phyloP scores from a whole-genome alignment of 176 grass and related monocot genomes.

The Aegilops longissima region DNA sequence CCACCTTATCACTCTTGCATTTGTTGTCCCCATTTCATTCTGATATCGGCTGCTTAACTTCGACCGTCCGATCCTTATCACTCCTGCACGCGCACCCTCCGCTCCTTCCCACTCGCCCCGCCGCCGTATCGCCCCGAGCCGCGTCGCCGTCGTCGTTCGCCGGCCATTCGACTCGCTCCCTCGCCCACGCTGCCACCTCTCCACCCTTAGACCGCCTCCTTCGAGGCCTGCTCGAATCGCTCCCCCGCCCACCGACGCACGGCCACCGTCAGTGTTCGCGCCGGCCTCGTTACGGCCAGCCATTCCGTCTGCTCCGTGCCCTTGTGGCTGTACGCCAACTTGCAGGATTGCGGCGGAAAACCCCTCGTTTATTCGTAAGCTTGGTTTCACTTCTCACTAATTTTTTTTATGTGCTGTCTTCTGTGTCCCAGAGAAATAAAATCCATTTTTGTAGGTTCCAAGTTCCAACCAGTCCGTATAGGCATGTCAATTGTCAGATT shows the following conservation, averaged over 20 bases:
- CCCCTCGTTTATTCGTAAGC: background rate
- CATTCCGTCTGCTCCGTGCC: background rate
- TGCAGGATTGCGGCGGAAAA: background rate
- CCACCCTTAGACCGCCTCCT: background rate
- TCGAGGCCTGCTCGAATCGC: background rate
- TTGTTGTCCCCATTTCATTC: background rate
- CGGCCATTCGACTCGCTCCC: background rate
- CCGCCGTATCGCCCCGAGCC: background rate
- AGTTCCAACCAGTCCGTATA: background rate
- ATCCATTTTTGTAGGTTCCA: background rate
- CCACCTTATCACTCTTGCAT: constrained; percentile 9
- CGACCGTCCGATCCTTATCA: constrained; percentile 43
- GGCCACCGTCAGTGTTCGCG: background rate
- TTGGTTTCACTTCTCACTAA: background rate
- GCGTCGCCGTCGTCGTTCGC: background rate
- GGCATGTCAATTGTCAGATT: background rate
- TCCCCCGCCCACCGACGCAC: background rate
- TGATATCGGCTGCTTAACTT: background rate
- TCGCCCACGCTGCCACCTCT: background rate
- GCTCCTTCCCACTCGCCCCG: background rate
- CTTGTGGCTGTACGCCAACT: background rate
- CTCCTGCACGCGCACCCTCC: constrained; percentile 7
- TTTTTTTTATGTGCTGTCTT: background rate
- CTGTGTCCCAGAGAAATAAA: background rate
- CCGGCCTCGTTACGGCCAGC: background rate